phyloP scores from a whole-genome alignment of 805 yeast genomes.

The Maudiozyma barnettii region DNA sequence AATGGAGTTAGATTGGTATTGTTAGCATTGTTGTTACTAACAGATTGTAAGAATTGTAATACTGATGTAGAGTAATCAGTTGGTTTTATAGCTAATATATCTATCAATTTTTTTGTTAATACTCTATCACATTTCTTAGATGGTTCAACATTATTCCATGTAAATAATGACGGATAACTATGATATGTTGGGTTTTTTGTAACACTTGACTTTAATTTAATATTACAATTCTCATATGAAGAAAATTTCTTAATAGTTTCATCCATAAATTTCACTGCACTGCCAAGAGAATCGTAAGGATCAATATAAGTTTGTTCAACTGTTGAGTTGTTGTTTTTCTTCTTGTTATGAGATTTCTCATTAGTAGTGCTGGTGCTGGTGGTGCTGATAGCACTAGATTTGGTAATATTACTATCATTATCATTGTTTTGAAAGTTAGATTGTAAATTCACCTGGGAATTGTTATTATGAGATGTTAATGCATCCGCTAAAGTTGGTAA shows the following conservation, averaged over 20 bases:
- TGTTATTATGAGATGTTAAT: constrained; percentile 6
- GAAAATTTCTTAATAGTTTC: constrained; percentile 37
- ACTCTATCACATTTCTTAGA: constrained; percentile 28
- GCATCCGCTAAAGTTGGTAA: constrained; percentile 25
- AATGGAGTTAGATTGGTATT: constrained; percentile 5
- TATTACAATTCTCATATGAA: constrained; percentile 29
- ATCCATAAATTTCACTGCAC: constrained; percentile 40
- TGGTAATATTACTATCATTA: constrained; percentile 1
- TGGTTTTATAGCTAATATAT: constrained; percentile 30
- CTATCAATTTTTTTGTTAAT: constrained; percentile 28
- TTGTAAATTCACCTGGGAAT: not conserved
- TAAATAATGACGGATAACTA: constrained; percentile 39
- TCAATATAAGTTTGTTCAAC: constrained; percentile 34
- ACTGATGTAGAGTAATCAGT: constrained; percentile 26
- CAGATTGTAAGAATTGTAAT: constrained; percentile 23
- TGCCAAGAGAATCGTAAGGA: constrained; percentile 36
- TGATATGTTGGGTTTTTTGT: constrained; percentile 23
- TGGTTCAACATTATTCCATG: constrained; percentile 33
- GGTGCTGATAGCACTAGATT: constrained; percentile 1
- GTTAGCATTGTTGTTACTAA: constrained; percentile 16
- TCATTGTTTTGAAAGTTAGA: not conserved
- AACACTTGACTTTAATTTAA: constrained; percentile 31
- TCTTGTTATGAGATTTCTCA: constrained; percentile 13
- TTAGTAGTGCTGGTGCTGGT: constrained; percentile 1
- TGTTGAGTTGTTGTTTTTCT: constrained; percentile 26